Evolutionary conservation across 257 asterid species (phyloP), one percentile per base, ranked within the genome.

Genomic region (Oldenlandia corymbosa): DNA sequence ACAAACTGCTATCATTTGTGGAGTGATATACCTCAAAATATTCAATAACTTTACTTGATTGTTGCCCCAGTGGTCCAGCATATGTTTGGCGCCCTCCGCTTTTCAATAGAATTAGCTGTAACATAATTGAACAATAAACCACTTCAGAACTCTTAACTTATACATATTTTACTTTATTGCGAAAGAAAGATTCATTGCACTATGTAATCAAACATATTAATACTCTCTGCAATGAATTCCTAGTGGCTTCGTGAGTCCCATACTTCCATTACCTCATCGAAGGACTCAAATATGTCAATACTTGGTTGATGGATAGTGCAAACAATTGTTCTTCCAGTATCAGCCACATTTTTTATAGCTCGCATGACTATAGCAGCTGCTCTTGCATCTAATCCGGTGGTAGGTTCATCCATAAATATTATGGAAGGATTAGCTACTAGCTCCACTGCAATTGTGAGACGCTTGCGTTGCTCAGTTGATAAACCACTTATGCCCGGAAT

Each of bases 241-340:
- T 13, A 55, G 41, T 4, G 13, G 17, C 18, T 31, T 31, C 31
- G n/a, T n/a, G n/a, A 17, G 58, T 51, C 13, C 58, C 30, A 5
- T 10, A 4, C 10, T 12, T 53, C 16, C 0, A 4, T 24, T 60
- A 62, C 73, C 73, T 69, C 73, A 37, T 81, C 87, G 53, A 84
- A 84, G 50, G 87, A 71, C 71, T 84, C 90, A 68, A 84, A 84
- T 75, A 84, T 81, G 73, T 74, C 83, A 6, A 78, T 83, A 57
- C 90, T 83, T 18, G 86, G 90, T 57, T 83, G 90, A 47, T 83
- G 90, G 26, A 83, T 83, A 7, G 90, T 83, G 72, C 84, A 80
- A 58, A 83, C 90, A 5, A 80, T 78, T 37, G 90, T 83, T 76
- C 90, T 74, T 20, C 86, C 86, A 14, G 90, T 83, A 41, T 76